A percentile compares a stretch with the other conserved stretches of the same genome.
Conservation (phyloP, 2,329 filamentous ascomycete species). For the Calonectria hongkongensis region DNA sequence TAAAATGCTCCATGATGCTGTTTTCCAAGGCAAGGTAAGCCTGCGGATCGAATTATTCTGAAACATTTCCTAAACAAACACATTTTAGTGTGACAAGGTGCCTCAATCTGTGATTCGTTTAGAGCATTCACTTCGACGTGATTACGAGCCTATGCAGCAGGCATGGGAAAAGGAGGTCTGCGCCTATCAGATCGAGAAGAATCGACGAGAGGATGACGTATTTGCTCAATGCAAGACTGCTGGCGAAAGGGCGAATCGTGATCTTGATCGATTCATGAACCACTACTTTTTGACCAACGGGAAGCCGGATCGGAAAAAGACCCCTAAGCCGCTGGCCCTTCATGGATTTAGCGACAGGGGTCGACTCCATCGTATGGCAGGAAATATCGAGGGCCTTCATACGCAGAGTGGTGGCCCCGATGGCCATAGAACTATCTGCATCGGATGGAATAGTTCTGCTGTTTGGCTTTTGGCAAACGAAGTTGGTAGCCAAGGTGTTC, state of each 20-base stretch:
- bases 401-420: not conserved
- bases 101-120: not conserved
- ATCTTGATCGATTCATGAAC: constrained; percentile 27
- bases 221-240: constrained; percentile 32
- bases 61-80: not conserved
- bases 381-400: constrained; percentile 7
- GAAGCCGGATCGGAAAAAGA: constrained; percentile 26
- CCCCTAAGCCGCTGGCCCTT: constrained; percentile 19
- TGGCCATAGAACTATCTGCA: not conserved
- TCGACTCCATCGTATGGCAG: not conserved
- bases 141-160: constrained; percentile 31
- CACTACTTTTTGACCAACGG: constrained; percentile 41
- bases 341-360: not conserved
- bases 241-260: constrained; percentile 15
- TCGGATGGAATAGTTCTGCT: constrained; percentile 27
- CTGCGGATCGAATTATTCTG: not conserved
- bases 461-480: not conserved
- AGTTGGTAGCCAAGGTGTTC: not conserved
- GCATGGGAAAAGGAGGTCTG: constrained; percentile 16
- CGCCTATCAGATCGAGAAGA: constrained; percentile 17
- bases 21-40: constrained; percentile 5
- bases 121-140: constrained; percentile 29
- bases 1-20: not conserved
- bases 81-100: constrained; percentile 3
- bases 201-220: constrained; percentile 12